phyloP scores from a whole-genome alignment of 208 protist genomes.

The Acanthamoeba royreba region DNA sequence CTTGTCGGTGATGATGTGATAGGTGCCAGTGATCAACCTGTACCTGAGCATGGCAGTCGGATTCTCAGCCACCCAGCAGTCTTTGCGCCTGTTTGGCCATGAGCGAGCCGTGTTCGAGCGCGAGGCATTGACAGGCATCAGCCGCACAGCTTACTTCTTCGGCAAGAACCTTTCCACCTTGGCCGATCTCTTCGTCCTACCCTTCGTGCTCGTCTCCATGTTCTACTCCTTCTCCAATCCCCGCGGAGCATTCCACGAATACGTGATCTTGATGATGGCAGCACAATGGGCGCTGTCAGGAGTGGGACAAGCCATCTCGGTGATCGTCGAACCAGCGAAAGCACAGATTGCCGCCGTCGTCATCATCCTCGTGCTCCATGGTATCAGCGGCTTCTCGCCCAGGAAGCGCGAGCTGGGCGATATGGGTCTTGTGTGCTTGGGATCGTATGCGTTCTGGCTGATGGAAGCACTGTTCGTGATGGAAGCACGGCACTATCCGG shows the following conservation, averaged over 20 bases:
- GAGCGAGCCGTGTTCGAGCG: not conserved
- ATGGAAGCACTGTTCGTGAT: conserved; percentile 5
- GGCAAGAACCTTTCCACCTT: conserved; percentile 36
- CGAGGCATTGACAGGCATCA: not conserved
- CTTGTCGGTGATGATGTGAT: not conserved
- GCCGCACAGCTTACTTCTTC: not conserved
- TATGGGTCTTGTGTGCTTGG: not conserved
- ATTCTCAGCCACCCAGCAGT: not conserved
- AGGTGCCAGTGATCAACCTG: not conserved
- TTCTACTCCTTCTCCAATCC: conserved; percentile 30
- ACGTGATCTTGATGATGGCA: not conserved
- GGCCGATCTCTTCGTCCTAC: not conserved
- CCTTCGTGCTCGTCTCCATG: not conserved
- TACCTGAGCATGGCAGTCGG: not conserved
- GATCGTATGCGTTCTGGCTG: not conserved
- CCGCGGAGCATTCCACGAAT: not conserved
- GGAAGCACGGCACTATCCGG: not conserved
- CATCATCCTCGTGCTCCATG: not conserved
- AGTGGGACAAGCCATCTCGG: not conserved
- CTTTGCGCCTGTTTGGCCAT: not conserved
- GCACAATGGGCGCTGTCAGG: not conserved
- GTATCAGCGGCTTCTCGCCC: not conserved
- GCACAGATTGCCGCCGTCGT: conserved; percentile 2
- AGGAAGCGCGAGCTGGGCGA: not conserved
- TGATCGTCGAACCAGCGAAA: not conserved